Evolutionary conservation across 1,284 basidiomycete species (phyloP).

Genomic region (Anthracocystis panici-leucophaei): DNA sequence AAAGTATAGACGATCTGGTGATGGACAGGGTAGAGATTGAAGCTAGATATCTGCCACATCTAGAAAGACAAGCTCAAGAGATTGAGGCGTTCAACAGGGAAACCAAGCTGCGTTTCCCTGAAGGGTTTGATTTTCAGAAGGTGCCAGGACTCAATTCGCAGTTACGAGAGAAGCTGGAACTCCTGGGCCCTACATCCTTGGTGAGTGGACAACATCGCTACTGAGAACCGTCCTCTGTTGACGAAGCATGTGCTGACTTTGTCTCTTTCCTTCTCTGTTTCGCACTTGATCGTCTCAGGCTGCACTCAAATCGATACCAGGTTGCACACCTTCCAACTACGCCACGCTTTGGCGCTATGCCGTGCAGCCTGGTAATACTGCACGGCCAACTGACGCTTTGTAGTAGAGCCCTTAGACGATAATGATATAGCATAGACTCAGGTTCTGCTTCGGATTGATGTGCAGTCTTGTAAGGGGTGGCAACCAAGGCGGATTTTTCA

Average conservation of each 20-base stretch:
- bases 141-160: constrained; percentile 82
- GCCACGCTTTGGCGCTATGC: constrained; percentile 57
- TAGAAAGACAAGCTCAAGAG: constrained; percentile 80
- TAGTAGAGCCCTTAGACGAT: background rate
- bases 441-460: background rate
- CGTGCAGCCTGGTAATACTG: constrained; percentile 11
- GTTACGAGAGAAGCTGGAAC: constrained; percentile 77
- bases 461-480: background rate
- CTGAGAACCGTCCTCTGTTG: background rate
- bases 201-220: constrained; percentile 71
- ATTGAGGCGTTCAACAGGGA: constrained; percentile 82
- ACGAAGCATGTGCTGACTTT: background rate
- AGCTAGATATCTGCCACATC: constrained; percentile 71
- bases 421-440: no score
- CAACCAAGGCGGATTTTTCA: background rate
- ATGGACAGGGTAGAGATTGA: constrained; percentile 40
- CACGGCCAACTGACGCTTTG: background rate
- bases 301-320: constrained; percentile 52
- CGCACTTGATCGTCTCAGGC: constrained; percentile 20
- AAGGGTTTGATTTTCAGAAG: constrained; percentile 77
- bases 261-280: background rate
- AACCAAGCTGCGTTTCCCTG: constrained; percentile 79
- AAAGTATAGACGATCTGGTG: constrained; percentile 70
- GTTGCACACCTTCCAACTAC: constrained; percentile 58
- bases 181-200: constrained; percentile 78